These are phyloP conservation scores for Elsinoe necatrix DNA, from an alignment of 2,329 filamentous ascomycete genomes.

Conservation along the genomic window DNA sequence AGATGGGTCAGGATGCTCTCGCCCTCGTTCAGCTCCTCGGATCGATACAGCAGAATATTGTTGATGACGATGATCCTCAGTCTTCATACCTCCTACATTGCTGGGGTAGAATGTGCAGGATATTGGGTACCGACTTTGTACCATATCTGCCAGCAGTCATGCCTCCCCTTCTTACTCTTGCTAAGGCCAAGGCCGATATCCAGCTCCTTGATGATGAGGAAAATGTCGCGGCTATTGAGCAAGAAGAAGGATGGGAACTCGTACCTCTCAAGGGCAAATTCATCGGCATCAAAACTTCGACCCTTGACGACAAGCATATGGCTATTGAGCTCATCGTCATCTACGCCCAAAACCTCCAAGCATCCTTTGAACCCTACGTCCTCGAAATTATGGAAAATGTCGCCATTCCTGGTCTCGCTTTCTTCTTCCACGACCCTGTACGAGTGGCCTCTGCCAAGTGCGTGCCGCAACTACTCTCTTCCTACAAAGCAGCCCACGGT, in stretches of 20 bases:
- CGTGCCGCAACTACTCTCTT: conserved; percentile 84
- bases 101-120: conserved; percentile 97
- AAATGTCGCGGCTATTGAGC: conserved; percentile 82
- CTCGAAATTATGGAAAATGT: conserved; percentile 94
- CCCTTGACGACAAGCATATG: conserved; percentile 97
- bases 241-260: conserved; percentile 95
- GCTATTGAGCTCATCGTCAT: conserved; percentile 98
- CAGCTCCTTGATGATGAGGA: conserved; percentile 93
- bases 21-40: conserved; percentile 80
- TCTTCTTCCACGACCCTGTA: conserved; percentile 99
- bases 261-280: conserved; percentile 96
- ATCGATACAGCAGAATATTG: conserved; percentile 76
- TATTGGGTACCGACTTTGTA: conserved; percentile 81
- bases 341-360: conserved; percentile 93
- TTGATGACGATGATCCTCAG: conserved; percentile 88
- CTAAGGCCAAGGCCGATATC: conserved; percentile 92
- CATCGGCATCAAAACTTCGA: conserved; percentile 95
- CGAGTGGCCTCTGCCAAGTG: conserved; percentile 90
- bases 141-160: conserved; percentile 90
- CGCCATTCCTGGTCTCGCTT: conserved; percentile 82
- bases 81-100: conserved; percentile 96
- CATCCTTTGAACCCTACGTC: conserved; percentile 83
- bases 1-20: conserved; percentile 79
- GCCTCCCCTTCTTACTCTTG: conserved; percentile 83
- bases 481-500: conserved; percentile 88